These are phyloP conservation scores for Aquilaria agallochum DNA, from an alignment of 441 rosid genomes.

Conservation along the genomic window DNA sequence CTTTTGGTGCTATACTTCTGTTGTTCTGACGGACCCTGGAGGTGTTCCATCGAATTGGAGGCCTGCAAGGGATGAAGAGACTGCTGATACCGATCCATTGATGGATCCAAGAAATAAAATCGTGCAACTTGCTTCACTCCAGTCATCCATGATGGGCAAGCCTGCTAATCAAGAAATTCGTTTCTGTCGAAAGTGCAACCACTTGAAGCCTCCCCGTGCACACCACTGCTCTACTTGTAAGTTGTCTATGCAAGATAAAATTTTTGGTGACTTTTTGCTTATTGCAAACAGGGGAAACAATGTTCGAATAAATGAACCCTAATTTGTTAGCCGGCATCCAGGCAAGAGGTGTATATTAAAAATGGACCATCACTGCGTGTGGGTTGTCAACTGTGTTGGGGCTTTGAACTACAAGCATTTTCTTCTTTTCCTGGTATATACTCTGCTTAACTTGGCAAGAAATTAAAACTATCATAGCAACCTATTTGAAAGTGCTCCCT, in stretches of 20 bases:
- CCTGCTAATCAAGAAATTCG: conserved; percentile 38
- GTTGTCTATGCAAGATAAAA: conserved; percentile 18
- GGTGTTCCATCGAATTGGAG: conserved; percentile 74
- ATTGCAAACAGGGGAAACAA: not conserved
- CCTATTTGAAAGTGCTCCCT: too few species aligned
- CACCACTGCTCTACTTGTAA: conserved; percentile 98
- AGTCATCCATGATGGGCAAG: conserved; percentile 14
- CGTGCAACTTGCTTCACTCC: conserved; percentile 22
- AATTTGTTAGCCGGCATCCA: conserved; percentile 24
- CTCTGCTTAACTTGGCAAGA: too few species aligned
- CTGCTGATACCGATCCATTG: conserved; percentile 52
- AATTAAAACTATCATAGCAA: too few species aligned
- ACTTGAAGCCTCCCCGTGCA: conserved; percentile 80
- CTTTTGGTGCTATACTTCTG: conserved; percentile 78
- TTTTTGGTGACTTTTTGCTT: conserved; percentile 4
- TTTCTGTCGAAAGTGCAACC: conserved; percentile 75
- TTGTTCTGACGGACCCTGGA: conserved; percentile 76
- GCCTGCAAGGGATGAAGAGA: conserved; percentile 67
- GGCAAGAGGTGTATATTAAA: conserved; percentile 87
- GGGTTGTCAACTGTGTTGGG: conserved; percentile 97
- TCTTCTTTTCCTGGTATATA: conserved; percentile 86
- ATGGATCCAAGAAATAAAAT: conserved; percentile 25
- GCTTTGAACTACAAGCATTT: conserved; percentile 90
- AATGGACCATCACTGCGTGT: conserved; percentile 96
- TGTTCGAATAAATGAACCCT: conserved; percentile 10